Evolutionary conservation across 148 eudicot species (phyloP), one percentile per base, ranked within the genome.

Genomic region (Pouteria glomerata): DNA sequence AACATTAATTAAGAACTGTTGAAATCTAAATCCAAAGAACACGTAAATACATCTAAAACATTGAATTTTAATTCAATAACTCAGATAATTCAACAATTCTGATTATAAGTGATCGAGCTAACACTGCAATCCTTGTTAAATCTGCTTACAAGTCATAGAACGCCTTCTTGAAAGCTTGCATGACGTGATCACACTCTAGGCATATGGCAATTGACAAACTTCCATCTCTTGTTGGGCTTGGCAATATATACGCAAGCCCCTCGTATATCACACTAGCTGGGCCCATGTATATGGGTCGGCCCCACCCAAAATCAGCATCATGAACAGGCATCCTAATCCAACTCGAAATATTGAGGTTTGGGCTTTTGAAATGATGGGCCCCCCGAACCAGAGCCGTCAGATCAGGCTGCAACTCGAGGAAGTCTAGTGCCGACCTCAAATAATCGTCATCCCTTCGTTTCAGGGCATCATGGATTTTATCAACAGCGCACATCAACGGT

Each of bases 381-480:
- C 64, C 63, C 18, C 64, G 64, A 1, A 14, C 18, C 30, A 69
- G n/a, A 15, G 61, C 61, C 6, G 15, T 37, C 34, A 37, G 35
- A 34, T 70, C 73, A 0, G 53, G 63, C 26, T 70, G 64, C 73
- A 70, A 6, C 6, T 16, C 64, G 0, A 57, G 16, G 44, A 23
- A 70, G 37, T 70, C 73, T 15, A 70, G 37, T 26, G 44, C 63
- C 0, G 64, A 70, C 26, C 64, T 24, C 12, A 70, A 50, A 18
- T 70, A 70, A 16, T 70, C 63, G 8, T 70, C 2, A 7, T 29
- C 64, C 64, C 26, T 70, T 5, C 19, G 57, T 0, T 11, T 16
- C 33, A 57, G n/a, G 16, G 80, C 75, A 27, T 55, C 69, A 21
- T 24, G 79, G 19, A 81, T 52, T 31, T 69, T 81, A 34, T 35